Evolutionary conservation across 805 yeast genomes (phyloP).

Genomic region (Candida glaebosa): DNA sequence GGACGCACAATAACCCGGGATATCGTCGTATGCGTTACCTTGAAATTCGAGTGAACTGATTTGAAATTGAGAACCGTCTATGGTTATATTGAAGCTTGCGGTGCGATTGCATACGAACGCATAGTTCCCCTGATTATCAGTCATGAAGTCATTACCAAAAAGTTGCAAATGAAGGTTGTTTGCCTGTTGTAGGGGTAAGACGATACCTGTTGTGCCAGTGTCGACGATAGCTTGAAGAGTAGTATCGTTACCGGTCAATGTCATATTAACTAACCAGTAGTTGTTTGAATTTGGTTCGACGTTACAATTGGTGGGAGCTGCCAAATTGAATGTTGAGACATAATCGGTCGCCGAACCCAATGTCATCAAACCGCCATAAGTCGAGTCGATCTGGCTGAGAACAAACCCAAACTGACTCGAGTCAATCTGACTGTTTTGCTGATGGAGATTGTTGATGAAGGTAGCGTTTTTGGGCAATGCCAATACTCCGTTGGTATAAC

Average conservation of each 20-base stretch:
- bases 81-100: slow-evolving; percentile 31
- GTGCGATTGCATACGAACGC: slow-evolving; percentile 58
- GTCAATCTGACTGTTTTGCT: slow-evolving; percentile 2
- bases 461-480: slow-evolving; percentile 21
- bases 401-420: not conserved
- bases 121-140: slow-evolving; percentile 56
- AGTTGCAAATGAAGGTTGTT: slow-evolving; percentile 41
- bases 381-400: not conserved
- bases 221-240: slow-evolving; percentile 50
- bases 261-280: slow-evolving; percentile 53
- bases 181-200: slow-evolving; percentile 55
- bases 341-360: slow-evolving; percentile 20
- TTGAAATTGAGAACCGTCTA: slow-evolving; percentile 46
- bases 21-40: slow-evolving; percentile 45
- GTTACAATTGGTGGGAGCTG: slow-evolving; percentile 39
- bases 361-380: slow-evolving; percentile 25
- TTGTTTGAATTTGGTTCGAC: slow-evolving; percentile 29
- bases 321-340: slow-evolving; percentile 16
- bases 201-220: slow-evolving; percentile 64
- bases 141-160: slow-evolving; percentile 44
- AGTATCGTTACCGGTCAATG: slow-evolving; percentile 25
- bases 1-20: slow-evolving; percentile 56
- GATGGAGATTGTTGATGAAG: not conserved
- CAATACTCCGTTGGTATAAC: slow-evolving; percentile 21
- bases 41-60: slow-evolving; percentile 40